Evolutionary conservation across 2,329 filamentous ascomycete genomes (phyloP).

Genomic region (Epichloe amarillans): DNA sequence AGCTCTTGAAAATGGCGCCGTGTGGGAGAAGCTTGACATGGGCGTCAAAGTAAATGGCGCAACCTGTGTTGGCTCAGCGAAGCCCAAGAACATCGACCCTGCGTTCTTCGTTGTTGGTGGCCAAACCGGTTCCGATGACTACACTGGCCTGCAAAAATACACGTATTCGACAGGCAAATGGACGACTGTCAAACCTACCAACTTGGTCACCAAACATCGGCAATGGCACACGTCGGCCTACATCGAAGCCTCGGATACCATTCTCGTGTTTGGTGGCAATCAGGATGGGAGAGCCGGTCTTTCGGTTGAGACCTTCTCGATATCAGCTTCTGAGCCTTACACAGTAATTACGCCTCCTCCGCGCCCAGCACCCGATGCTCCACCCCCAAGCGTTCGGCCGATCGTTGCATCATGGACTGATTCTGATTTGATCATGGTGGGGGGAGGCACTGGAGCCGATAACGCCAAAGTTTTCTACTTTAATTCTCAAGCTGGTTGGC

Average conservation of each 20-base stretch:
- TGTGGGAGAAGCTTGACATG: slow-evolving; percentile 54
- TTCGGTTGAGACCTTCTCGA: slow-evolving; percentile 64
- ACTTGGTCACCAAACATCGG: slow-evolving; percentile 51
- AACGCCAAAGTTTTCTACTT: slow-evolving; percentile 61
- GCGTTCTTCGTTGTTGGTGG: slow-evolving; percentile 77
- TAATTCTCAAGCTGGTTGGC: slow-evolving; percentile 48
- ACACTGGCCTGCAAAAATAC: slow-evolving; percentile 62
- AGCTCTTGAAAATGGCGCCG: slow-evolving; percentile 49
- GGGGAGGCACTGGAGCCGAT: slow-evolving; percentile 41
- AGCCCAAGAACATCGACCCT: slow-evolving; percentile 42
- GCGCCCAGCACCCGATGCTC: slow-evolving; percentile 40
- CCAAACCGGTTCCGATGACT: slow-evolving; percentile 36
- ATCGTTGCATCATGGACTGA: slow-evolving; percentile 64
- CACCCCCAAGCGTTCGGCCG: slow-evolving; percentile 35
- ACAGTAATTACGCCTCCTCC: slow-evolving; percentile 44
- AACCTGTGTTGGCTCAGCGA: slow-evolving; percentile 60
- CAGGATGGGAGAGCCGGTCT: slow-evolving; percentile 42
- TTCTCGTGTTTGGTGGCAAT: slow-evolving; percentile 71
- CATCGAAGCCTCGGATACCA: slow-evolving; percentile 52
- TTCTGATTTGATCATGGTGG: slow-evolving; percentile 58
- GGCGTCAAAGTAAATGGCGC: slow-evolving; percentile 62
- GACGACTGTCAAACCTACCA: slow-evolving; percentile 30
- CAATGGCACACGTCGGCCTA: slow-evolving; percentile 65
- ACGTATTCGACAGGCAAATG: slow-evolving; percentile 41
- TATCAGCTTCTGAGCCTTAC: slow-evolving; percentile 54